Conservation (phyloP, 73 alveolate species). For the Paramecium biaurelia region DNA sequence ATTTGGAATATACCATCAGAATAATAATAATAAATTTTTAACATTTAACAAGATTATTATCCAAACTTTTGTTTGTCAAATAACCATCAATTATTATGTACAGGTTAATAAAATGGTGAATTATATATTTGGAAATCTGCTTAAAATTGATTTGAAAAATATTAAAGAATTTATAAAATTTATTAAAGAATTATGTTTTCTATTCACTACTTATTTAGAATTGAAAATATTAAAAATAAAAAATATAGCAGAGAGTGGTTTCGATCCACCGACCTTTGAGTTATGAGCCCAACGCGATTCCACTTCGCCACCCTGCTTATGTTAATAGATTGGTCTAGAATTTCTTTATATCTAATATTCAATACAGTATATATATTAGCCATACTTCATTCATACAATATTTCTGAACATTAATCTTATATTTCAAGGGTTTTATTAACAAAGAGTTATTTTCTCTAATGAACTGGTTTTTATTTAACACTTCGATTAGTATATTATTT, state of each 20-base stretch:
- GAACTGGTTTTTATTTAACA: background rate
- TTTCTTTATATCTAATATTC: background rate
- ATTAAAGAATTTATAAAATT: background rate
- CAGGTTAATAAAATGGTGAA: slow-evolving; percentile 7
- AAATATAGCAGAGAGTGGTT: slow-evolving; percentile 91
- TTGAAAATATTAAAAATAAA: background rate
- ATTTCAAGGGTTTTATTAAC: background rate
- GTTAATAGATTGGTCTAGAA: background rate
- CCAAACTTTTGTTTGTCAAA: background rate
- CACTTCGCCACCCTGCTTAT: slow-evolving; percentile 97
- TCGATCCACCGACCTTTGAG: slow-evolving; percentile 99
- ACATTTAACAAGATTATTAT: background rate
- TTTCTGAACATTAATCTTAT: background rate
- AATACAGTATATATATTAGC: background rate
- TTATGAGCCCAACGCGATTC: slow-evolving; percentile 99
- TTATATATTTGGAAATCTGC: background rate
- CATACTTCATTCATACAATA: background rate
- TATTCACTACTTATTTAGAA: background rate
- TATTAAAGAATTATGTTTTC: background rate
- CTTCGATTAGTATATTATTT: background rate
- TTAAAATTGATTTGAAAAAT: background rate
- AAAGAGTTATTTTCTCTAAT: background rate
- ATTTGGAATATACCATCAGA: background rate
- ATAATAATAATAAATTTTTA: background rate
- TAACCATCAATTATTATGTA: background rate